Conservation (phyloP, 169 alveolate genomes). For the Besnoitia besnoiti region DNA sequence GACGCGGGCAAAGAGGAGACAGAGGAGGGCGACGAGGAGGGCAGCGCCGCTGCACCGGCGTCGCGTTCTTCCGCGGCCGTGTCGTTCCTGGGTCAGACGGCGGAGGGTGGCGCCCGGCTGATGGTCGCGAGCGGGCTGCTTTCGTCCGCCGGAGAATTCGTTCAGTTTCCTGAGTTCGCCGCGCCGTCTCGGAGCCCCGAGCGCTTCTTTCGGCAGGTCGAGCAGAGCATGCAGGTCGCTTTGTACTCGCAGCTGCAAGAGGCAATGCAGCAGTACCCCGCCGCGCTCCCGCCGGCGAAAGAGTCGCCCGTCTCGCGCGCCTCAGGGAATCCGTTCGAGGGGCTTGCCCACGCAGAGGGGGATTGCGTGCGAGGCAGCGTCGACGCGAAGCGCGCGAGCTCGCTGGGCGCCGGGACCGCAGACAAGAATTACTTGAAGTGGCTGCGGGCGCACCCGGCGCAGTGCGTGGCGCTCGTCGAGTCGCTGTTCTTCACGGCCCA, state of each 20-base stretch:
- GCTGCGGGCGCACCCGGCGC: constrained; percentile 53
- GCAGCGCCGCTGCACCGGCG: too few species aligned
- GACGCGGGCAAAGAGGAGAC: neutral
- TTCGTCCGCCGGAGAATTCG: constrained; percentile 1
- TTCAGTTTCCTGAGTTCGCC: neutral
- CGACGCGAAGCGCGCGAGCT: neutral
- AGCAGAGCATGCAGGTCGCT: neutral
- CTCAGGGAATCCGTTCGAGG: neutral
- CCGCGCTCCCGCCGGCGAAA: too few species aligned
- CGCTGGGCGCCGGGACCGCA: neutral
- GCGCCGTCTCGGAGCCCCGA: neutral
- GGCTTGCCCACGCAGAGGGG: neutral
- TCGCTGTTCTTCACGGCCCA: constrained; percentile 41
- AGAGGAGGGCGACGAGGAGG: neutral
- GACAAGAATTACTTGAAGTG: neutral
- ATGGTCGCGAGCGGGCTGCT: neutral
- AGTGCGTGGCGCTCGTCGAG: constrained; percentile 53
- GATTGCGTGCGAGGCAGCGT: neutral
- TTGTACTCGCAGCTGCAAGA: neutral
- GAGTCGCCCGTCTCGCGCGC: neutral
- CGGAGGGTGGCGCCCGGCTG: neutral
- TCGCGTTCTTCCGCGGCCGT: neutral
- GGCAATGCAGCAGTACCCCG: constrained; percentile 18
- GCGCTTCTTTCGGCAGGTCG: neutral
- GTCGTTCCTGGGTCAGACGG: neutral